A percentile compares a stretch with the other conserved stretches of the same genome.
Conservation (phyloP, 192 early-diverging fungal species). For the Entomortierella parvispora region DNA sequence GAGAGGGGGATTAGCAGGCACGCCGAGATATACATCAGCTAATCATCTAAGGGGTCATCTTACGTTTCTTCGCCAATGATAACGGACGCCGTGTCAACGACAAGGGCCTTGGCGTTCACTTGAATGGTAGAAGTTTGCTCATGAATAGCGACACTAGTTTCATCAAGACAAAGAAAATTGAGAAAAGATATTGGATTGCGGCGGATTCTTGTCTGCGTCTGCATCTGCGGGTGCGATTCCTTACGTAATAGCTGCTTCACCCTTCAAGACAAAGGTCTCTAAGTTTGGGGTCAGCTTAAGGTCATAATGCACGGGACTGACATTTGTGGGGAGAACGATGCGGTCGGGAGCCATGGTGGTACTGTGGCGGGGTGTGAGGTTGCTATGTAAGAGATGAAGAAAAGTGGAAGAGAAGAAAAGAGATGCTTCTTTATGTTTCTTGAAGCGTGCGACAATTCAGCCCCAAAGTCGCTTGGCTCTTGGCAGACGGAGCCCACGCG, state of each 20-base stretch:
- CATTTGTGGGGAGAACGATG: slow-evolving; percentile 86
- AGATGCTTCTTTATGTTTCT: too few relatives aligned
- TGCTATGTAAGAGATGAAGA: too few relatives aligned
- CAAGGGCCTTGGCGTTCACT: slow-evolving; percentile 30
- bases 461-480: too few relatives aligned
- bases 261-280: slow-evolving; percentile 79
- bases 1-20: too few relatives aligned
- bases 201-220: too few relatives aligned
- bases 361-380: too few relatives aligned
- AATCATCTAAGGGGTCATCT: not conserved
- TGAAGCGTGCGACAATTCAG: too few relatives aligned
- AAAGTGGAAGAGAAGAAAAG: too few relatives aligned
- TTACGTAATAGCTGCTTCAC: slow-evolving; percentile 51
- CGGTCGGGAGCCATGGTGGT: slow-evolving; percentile 45
- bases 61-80: slow-evolving; percentile 17
- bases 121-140: slow-evolving; percentile 19
- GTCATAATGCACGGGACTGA: slow-evolving; percentile 85
- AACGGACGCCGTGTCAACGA: slow-evolving; percentile 11
- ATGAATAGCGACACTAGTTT: slow-evolving; percentile 23
- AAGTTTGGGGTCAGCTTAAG: slow-evolving; percentile 84
- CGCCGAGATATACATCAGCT: too few relatives aligned
- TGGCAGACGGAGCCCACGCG: too few relatives aligned
- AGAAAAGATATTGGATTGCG: too few relatives aligned
- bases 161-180: slow-evolving; percentile 7
- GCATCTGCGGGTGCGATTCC: slow-evolving; percentile 48